A percentile compares a stretch with the other conserved stretches of the same genome.
Evolutionary conservation across 2,329 filamentous ascomycete species (phyloP).

Genomic region (Penicillium sp.): DNA sequence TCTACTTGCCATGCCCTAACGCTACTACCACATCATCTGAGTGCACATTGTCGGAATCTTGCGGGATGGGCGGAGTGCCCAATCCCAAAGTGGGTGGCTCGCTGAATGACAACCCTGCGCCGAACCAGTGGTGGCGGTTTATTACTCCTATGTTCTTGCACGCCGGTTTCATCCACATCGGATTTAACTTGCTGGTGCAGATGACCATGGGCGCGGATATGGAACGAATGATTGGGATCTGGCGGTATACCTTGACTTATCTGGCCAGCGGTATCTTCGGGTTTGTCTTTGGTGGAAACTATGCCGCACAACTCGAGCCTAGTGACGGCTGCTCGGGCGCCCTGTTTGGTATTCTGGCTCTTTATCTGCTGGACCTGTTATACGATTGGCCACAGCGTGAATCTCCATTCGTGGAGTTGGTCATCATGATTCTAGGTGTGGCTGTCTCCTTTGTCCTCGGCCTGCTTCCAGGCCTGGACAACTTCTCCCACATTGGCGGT

Average conservation of each 20-base stretch:
- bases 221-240: conserved; percentile 79
- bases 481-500: conserved; percentile 95
- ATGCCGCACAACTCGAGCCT: conserved; percentile 71
- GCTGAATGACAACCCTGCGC: conserved; percentile 56
- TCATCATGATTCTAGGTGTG: conserved; percentile 80
- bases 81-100: conserved; percentile 53
- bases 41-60: conserved; percentile 74
- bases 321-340: conserved; percentile 86
- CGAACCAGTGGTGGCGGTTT: conserved; percentile 96
- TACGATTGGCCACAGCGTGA: conserved; percentile 84
- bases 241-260: conserved; percentile 87
- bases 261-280: conserved; percentile 89
- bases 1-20: conserved; percentile 73
- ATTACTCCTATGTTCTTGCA: conserved; percentile 95
- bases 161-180: conserved; percentile 88
- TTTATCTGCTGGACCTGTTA: conserved; percentile 80
- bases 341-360: conserved; percentile 85
- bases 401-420: conserved; percentile 73
- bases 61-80: conserved; percentile 73
- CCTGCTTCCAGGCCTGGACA: conserved; percentile 86
- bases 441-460: conserved; percentile 87
- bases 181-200: conserved; percentile 90
- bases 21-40: conserved; percentile 57
- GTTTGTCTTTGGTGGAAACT: conserved; percentile 91
- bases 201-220: conserved; percentile 86